Conservation (phyloP, 2,329 filamentous ascomycete species). For the Trichophyton schoenleinii region DNA sequence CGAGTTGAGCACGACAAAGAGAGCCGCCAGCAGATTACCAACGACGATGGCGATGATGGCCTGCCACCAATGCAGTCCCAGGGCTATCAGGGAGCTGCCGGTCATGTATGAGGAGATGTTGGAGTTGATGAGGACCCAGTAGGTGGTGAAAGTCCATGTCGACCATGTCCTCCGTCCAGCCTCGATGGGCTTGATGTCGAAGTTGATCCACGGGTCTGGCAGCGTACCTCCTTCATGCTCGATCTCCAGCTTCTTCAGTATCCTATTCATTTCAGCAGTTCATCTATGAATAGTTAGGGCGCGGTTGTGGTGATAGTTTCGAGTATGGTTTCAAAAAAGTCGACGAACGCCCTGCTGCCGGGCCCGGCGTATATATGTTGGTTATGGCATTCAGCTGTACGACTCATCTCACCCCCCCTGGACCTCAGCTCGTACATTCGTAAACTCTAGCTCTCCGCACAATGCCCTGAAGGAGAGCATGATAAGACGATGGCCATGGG, state of each 20-base stretch:
- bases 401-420: too few species aligned
- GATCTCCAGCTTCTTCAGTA: conserved; percentile 15
- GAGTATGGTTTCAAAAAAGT: neutral
- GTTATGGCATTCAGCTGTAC: too few species aligned
- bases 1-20: conserved; percentile 27
- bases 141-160: conserved; percentile 34
- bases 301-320: too few species aligned
- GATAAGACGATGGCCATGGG: neutral
- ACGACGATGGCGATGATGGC: conserved; percentile 22
- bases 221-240: conserved; percentile 15
- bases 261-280: neutral
- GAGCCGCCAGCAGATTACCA: conserved; percentile 28
- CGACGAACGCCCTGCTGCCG: too few species aligned
- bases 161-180: conserved; percentile 33
- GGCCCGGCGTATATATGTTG: too few species aligned
- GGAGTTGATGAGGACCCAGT: conserved; percentile 39
- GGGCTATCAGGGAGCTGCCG: conserved; percentile 24
- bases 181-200: conserved; percentile 41
- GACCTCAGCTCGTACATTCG: too few species aligned
- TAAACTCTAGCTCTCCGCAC: too few species aligned
- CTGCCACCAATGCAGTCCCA: conserved; percentile 25
- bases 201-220: conserved; percentile 30
- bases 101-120: conserved; percentile 25
- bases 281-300: too few species aligned
- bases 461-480: neutral